Percentiles rank a stretch among this genome's conserved stretches.
phyloP scores from a whole-genome alignment of 1,139 yeast species.

The Pichia sp. region DNA sequence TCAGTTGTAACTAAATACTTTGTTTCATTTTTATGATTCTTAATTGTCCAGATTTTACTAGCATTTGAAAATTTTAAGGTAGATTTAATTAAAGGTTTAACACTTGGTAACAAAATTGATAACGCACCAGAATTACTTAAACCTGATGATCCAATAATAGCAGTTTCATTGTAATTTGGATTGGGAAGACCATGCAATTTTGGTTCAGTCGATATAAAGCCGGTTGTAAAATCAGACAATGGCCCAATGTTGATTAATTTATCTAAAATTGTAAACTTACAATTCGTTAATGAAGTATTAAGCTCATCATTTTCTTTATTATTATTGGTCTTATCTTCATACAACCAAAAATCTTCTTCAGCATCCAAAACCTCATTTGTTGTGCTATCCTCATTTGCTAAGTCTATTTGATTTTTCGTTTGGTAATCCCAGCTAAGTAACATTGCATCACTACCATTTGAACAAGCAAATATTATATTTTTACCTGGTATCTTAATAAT shows the following conservation, averaged over 20 bases:
- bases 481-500: conserved; percentile 22
- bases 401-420: conserved; percentile 4
- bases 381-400: conserved; percentile 16
- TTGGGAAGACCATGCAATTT: conserved; percentile 57
- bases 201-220: conserved; percentile 50
- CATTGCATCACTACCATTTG: conserved; percentile 38
- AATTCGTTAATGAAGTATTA: conserved; percentile 16
- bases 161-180: conserved; percentile 59
- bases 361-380: conserved; percentile 27
- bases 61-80: conserved; percentile 72
- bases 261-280: conserved; percentile 45
- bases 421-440: conserved; percentile 32
- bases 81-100: conserved; percentile 60
- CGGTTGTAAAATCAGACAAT: conserved; percentile 60
- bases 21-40: conserved; percentile 35
- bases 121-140: conserved; percentile 46
- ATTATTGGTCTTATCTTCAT: conserved; percentile 20
- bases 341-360: conserved; percentile 33
- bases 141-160: conserved; percentile 70
- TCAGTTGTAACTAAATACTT: conserved; percentile 72
- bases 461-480: conserved; percentile 37
- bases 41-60: conserved; percentile 67
- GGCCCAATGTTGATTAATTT: conserved; percentile 67
- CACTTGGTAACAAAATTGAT: conserved; percentile 55
- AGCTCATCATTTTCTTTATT: conserved; percentile 20